phyloP scores from a whole-genome alignment of 495 filamentous ascomycete genomes.

The Pseudoneurospora amorphoporcata region DNA sequence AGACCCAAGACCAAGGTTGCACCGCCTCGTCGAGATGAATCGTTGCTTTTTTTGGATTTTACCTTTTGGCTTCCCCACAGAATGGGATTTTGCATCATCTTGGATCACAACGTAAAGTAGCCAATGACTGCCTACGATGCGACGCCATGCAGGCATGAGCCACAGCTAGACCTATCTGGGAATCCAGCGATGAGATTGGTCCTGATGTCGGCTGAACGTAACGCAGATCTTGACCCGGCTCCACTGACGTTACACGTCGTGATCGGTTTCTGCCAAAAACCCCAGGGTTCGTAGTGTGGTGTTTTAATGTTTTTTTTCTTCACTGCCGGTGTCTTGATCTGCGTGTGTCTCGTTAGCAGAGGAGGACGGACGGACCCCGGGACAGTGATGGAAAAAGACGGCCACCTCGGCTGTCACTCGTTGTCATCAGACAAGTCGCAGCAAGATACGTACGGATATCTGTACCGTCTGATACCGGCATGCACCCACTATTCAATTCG shows the following conservation, averaged over 20 bases:
- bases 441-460: neutral
- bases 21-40: slow-evolving; percentile 16
- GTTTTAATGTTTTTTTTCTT: neutral
- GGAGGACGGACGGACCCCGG: neutral
- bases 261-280: neutral
- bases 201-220: neutral
- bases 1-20: slow-evolving; percentile 17
- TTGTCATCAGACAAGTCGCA: neutral
- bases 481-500: neutral
- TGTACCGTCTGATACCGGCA: neutral
- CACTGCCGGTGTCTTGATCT: neutral
- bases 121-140: slow-evolving; percentile 11
- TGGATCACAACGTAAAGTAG: slow-evolving; percentile 11
- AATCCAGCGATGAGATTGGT: neutral
- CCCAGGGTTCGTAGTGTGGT: neutral
- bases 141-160: slow-evolving; percentile 13
- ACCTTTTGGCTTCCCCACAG: slow-evolving; percentile 15
- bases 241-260: neutral
- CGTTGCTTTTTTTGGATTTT: slow-evolving; percentile 29
- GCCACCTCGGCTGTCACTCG: neutral
- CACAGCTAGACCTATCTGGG: slow-evolving; percentile 16
- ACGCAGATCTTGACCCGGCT: neutral
- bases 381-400: neutral
- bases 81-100: neutral
- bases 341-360: neutral